These are phyloP conservation scores for Peronospora tabacina DNA, from an alignment of 352 stramenopile genomes.

Conservation along the genomic window DNA sequence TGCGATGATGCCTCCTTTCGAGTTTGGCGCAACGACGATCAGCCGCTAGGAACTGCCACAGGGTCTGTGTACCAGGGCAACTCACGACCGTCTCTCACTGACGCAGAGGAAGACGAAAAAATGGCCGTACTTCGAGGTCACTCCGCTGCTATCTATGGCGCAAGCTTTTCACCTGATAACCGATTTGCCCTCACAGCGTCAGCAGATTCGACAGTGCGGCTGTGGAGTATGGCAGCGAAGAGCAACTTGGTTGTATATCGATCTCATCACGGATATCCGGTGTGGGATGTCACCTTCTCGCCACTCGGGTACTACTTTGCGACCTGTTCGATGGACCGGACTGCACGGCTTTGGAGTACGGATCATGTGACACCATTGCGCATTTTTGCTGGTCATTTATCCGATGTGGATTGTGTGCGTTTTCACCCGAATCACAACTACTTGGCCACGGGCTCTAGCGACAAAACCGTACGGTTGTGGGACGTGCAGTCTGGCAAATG, in stretches of 20 bases:
- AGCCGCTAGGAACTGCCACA: constrained; percentile 57
- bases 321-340: constrained; percentile 90
- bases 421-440: constrained; percentile 97
- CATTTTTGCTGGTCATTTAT: constrained; percentile 91
- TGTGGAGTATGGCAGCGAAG: constrained; percentile 82
- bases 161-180: constrained; percentile 81
- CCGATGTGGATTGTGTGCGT: constrained; percentile 85
- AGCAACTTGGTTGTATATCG: constrained; percentile 74
- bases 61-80: constrained; percentile 53
- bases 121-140: constrained; percentile 66
- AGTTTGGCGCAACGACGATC: constrained; percentile 77
- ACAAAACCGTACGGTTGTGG: constrained; percentile 92
- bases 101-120: constrained; percentile 64
- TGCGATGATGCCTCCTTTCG: constrained; percentile 70
- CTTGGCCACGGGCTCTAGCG: constrained; percentile 88
- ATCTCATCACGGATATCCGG: constrained; percentile 59
- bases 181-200: constrained; percentile 77
- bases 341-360: constrained; percentile 89
- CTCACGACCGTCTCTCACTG: constrained; percentile 19
- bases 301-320: constrained; percentile 93
- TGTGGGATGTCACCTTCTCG: constrained; percentile 90
- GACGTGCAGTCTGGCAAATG: constrained; percentile 90
- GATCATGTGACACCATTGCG: constrained; percentile 87
- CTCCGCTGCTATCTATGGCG: constrained; percentile 75
- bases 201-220: constrained; percentile 66